These are phyloP conservation scores for Botrytis cinerea DNA, from an alignment of 2,329 filamentous ascomycete species.

Conservation along the genomic window DNA sequence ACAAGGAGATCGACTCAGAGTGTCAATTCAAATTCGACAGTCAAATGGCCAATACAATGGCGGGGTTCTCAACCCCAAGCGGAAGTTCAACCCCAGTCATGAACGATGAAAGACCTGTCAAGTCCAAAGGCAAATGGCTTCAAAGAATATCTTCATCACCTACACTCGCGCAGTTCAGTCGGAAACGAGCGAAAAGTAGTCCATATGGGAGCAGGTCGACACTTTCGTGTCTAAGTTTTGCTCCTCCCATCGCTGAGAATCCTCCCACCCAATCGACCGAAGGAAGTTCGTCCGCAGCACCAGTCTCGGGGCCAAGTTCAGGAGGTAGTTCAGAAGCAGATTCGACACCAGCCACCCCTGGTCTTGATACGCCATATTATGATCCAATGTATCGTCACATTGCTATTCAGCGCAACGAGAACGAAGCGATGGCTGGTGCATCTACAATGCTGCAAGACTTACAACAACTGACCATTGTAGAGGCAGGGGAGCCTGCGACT, in stretches of 20 bases:
- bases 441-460: constrained; percentile 32
- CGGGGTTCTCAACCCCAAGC: constrained; percentile 1
- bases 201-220: constrained; percentile 39
- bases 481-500: constrained; percentile 27
- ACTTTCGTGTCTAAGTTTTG: constrained; percentile 41
- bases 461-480: constrained; percentile 31
- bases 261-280: constrained; percentile 32
- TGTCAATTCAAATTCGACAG: background rate
- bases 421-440: constrained; percentile 29
- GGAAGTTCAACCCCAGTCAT: background rate
- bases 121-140: constrained; percentile 40
- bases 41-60: background rate
- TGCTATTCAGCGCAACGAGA: constrained; percentile 32
- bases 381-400: constrained; percentile 32
- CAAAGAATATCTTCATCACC: constrained; percentile 43
- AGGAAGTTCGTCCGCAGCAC: constrained; percentile 38
- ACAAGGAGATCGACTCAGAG: background rate
- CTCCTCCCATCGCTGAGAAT: constrained; percentile 32
- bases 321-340: background rate
- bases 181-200: constrained; percentile 39
- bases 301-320: constrained; percentile 27
- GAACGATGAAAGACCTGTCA: constrained; percentile 28
- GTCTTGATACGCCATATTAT: constrained; percentile 35
- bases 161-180: constrained; percentile 38
- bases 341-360: constrained; percentile 35